These are phyloP conservation scores for Knoxia roxburghii DNA, from an alignment of 257 asterid species.

Conservation along the genomic window DNA sequence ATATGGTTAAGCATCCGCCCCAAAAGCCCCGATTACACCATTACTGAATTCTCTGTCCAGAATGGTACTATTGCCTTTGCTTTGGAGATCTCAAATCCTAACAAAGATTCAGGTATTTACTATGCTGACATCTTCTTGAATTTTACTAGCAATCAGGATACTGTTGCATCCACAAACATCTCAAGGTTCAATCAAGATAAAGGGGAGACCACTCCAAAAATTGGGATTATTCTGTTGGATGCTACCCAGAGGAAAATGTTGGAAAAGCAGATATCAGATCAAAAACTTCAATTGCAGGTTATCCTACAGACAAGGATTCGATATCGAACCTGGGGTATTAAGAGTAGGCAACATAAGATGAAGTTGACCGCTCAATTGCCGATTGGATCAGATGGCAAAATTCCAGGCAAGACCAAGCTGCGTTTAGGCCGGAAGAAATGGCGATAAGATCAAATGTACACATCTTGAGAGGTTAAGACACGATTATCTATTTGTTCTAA, in stretches of 20 bases:
- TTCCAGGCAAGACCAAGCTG: conserved; percentile 18
- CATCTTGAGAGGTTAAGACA: not conserved
- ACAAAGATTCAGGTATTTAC: conserved; percentile 14
- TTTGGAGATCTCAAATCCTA: conserved; percentile 12
- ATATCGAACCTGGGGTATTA: conserved; percentile 20
- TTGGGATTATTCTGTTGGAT: not conserved
- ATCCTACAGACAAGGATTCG: conserved; percentile 2
- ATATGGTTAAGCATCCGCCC: conserved; percentile 22
- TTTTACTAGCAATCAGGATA: conserved; percentile 7
- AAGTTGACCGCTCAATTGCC: not conserved
- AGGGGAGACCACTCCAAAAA: not conserved
- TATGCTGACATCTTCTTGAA: conserved; percentile 7
- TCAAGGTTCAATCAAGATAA: conserved; percentile 6
- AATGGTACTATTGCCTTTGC: not conserved
- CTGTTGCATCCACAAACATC: not conserved
- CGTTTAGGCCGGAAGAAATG: conserved; percentile 1
- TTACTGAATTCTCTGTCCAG: conserved; percentile 13
- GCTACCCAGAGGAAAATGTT: not conserved
- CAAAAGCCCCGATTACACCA: conserved; percentile 10
- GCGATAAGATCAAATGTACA: not conserved
- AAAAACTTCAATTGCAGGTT: conserved; percentile 5
- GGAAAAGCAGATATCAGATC: conserved; percentile 2
- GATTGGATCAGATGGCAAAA: conserved; percentile 14
- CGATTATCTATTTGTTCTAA: not conserved
- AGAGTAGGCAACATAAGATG: conserved; percentile 4